Base-by-base conservation (phyloP, 257 asterid genomes). In the Solanum chilense region DNA sequence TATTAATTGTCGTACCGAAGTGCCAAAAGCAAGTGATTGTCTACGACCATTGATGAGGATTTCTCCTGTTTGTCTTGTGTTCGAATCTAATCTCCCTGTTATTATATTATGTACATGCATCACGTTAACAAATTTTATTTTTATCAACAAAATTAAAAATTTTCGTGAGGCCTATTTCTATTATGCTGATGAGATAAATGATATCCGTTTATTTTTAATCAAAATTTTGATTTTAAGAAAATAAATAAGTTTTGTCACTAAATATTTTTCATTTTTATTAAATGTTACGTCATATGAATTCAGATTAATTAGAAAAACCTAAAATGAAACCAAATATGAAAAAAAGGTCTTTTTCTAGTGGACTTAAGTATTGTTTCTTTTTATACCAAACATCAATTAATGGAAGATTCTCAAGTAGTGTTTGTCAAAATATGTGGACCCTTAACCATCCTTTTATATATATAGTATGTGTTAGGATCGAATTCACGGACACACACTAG, bases 21-120 rank as follows among this genome's bases (percentile, higher is more conserved):
- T 93, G 58, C 98, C 98, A 88, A 86, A 94, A n/a, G 95, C 92
- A 13, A 93, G 91, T 13, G 91, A 64, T 87, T 94, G 94, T 58
- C 90, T 91, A 45, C 87, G 87, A 86, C 98, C 96, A 88, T 94
- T 93, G 88, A 94, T 89, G 9, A 93, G 94, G 21, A 94, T 93
- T 27, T 92, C 93, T 82, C 96, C 97, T 2, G 77, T 88, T 44
- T 90, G 96, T 87, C 92, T 93, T 41, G 95, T 88, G 83, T 84
- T 86, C 20, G 95, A 91, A 39, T 91, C 94, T 31, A 94, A 70
- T 86, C 95, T 92, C 39, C 97, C 97, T 94, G 90, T 31, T 69
- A 70, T 25, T 25, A 41, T 9, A 74, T 15, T 62, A 86, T 52
- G 9, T 16, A 0, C 29, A 29, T 29, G 29, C 23, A 52, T 52